Evolutionary conservation across 2,329 filamentous ascomycete species (phyloP).

Genomic region (Colletotrichum spaethianum): DNA sequence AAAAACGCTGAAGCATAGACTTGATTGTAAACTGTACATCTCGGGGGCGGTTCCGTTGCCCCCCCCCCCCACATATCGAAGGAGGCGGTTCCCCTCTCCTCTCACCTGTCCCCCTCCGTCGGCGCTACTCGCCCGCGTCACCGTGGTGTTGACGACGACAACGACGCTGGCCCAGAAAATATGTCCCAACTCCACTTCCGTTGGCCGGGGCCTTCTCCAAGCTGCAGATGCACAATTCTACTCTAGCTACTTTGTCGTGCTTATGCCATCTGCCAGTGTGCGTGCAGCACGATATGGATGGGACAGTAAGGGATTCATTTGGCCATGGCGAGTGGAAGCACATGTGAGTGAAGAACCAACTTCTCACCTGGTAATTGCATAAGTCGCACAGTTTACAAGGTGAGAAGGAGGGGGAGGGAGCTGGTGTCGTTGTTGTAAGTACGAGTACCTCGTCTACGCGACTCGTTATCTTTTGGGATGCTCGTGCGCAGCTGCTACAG

Average conservation of each 20-base stretch:
- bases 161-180: neutral
- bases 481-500: neutral
- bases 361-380: neutral
- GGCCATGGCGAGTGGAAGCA: neutral
- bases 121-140: neutral
- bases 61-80: neutral
- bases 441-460: neutral
- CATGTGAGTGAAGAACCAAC: neutral
- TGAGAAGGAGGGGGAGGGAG: neutral
- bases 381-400: neutral
- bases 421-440: neutral
- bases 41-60: neutral
- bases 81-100: neutral
- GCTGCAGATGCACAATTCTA: neutral
- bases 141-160: slow-evolving; percentile 8
- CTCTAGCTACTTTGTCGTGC: neutral
- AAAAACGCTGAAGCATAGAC: too few species aligned
- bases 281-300: too few species aligned
- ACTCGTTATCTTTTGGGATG: slow-evolving; percentile 1
- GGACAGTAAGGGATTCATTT: neutral
- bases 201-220: neutral
- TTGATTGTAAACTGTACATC: neutral
- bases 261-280: neutral
- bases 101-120: too few species aligned
- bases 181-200: neutral